Conservation (phyloP, 257 asterid species). For the Solanum lycopersicoides region DNA sequence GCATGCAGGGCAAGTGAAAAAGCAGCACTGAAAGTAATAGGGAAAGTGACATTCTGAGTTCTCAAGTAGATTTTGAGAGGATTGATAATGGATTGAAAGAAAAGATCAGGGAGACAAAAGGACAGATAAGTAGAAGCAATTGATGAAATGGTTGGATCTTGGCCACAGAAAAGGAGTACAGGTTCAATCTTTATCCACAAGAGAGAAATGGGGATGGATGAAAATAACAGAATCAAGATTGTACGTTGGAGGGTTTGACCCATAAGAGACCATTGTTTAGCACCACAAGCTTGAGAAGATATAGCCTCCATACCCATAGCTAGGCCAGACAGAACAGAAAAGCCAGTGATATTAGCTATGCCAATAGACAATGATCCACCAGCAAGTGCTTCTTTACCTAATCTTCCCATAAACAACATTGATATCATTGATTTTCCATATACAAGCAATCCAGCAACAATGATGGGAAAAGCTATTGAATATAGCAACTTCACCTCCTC, state of each 20-base stretch:
- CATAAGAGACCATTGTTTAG: slow-evolving; percentile 43
- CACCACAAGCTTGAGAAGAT: slow-evolving; percentile 69
- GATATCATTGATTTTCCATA: slow-evolving; percentile 59
- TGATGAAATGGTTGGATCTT: slow-evolving; percentile 43
- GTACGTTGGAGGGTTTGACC: slow-evolving; percentile 48
- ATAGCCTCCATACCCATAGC: slow-evolving; percentile 72
- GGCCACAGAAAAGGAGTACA: slow-evolving; percentile 30
- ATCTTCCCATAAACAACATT: slow-evolving; percentile 50
- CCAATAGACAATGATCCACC: slow-evolving; percentile 72
- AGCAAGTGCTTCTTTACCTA: slow-evolving; percentile 57
- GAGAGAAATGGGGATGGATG: slow-evolving; percentile 51
- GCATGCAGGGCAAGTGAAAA: slow-evolving; percentile 36
- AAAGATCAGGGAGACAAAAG: slow-evolving; percentile 44
- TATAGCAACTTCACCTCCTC: slow-evolving; percentile 46
- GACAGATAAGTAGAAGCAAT: slow-evolving; percentile 42
- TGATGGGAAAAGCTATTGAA: slow-evolving; percentile 59
- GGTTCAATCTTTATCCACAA: slow-evolving; percentile 60
- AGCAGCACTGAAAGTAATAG: slow-evolving; percentile 35
- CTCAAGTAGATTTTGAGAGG: slow-evolving; percentile 49
- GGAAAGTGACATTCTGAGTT: slow-evolving; percentile 44
- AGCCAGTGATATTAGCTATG: slow-evolving; percentile 69
- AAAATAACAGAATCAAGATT: slow-evolving; percentile 22
- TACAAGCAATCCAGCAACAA: slow-evolving; percentile 42
- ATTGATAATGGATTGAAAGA: slow-evolving; percentile 39
- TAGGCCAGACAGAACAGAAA: slow-evolving; percentile 57